These are phyloP conservation scores for Saccharum hybrid DNA, from an alignment of 202 grass and related monocot species.

Conservation along the genomic window DNA sequence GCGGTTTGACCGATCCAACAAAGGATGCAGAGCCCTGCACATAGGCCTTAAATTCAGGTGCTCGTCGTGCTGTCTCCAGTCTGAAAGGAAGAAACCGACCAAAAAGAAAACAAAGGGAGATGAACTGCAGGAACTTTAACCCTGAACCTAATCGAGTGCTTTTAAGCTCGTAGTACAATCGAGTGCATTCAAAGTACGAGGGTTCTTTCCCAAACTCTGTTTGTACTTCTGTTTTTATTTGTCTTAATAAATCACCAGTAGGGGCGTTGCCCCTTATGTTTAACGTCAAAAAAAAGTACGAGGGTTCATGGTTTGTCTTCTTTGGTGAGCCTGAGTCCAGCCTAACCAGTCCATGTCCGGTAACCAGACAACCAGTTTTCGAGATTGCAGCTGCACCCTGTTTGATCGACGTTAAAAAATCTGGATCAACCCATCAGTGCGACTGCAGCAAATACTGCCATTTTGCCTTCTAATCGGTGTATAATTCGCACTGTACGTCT, in stretches of 20 bases:
- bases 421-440: not conserved
- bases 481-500: not conserved
- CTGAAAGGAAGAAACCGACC: not conserved
- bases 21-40: not conserved
- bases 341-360: not conserved
- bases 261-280: too few relatives aligned
- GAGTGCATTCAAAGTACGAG: not conserved
- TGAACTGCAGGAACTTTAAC: not conserved
- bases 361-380: not conserved
- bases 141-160: not conserved
- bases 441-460: not conserved
- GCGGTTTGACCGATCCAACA: slow-evolving; percentile 21
- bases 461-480: slow-evolving; percentile 15
- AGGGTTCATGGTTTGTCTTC: not conserved
- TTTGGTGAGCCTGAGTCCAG: not conserved
- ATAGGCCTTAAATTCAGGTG: slow-evolving; percentile 8
- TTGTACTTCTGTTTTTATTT: too few relatives aligned
- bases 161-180: not conserved
- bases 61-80: not conserved
- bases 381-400: not conserved
- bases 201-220: too few relatives aligned
- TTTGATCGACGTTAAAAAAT: not conserved
- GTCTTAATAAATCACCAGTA: too few relatives aligned
- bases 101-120: not conserved
- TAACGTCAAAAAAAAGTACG: too few relatives aligned